A percentile compares a stretch with the other conserved stretches of the same genome.
Evolutionary conservation across 805 yeast species (phyloP).

Genomic region (Kodamaea nitidulidarum): DNA sequence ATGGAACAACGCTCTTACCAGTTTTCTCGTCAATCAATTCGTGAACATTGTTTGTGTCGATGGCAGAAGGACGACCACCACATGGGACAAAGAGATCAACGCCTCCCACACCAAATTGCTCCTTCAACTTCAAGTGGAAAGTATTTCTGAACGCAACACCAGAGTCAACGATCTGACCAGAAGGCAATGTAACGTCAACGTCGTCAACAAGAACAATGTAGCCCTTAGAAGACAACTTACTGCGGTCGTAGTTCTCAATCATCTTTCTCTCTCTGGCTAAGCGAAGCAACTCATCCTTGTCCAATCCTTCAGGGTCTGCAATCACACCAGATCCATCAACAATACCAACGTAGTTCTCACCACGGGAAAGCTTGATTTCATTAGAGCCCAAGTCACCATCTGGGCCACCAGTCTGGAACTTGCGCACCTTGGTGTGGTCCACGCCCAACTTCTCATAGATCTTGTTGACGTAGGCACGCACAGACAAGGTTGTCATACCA

Average conservation of each 20-base stretch:
- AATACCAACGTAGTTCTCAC: conserved; percentile 80
- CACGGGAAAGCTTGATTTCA: conserved; percentile 81
- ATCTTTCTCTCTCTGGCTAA: conserved; percentile 76
- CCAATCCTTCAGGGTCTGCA: conserved; percentile 86
- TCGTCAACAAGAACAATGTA: conserved; percentile 85
- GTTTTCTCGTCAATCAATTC: conserved; percentile 68
- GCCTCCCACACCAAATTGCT: conserved; percentile 53
- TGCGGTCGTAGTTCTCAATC: conserved; percentile 63
- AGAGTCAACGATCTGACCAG: conserved; percentile 68
- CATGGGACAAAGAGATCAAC: conserved; percentile 93
- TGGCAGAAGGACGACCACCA: conserved; percentile 98
- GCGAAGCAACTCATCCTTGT: conserved; percentile 70
- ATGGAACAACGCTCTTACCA: conserved; percentile 75
- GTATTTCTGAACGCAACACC: conserved; percentile 89
- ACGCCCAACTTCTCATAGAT: conserved; percentile 75
- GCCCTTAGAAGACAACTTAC: conserved; percentile 69
- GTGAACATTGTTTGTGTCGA: conserved; percentile 79
- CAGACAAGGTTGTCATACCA: conserved; percentile 96
- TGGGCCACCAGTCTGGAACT: conserved; percentile 98
- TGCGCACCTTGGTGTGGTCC: conserved; percentile 55
- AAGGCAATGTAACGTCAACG: conserved; percentile 70
- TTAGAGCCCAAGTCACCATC: conserved; percentile 97
- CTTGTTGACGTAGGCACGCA: conserved; percentile 84
- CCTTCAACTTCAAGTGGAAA: conserved; percentile 73
- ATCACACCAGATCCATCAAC: conserved; percentile 96